Evolutionary conservation across 2,329 filamentous ascomycete genomes (phyloP).

Genomic region (Periconia sp.): DNA sequence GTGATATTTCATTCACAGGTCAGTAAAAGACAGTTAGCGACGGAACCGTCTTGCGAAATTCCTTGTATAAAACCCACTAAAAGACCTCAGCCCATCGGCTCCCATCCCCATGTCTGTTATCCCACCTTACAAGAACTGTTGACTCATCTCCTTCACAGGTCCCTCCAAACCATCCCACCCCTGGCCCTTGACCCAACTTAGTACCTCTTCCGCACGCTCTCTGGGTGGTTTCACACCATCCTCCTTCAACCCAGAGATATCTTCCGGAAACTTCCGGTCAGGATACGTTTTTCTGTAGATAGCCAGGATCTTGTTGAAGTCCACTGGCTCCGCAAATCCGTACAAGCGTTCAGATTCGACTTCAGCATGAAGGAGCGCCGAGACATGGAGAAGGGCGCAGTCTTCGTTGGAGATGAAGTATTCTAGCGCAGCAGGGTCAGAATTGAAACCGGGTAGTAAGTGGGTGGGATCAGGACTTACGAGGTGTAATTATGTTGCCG

Average conservation of each 20-base stretch:
- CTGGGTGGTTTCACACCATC: constrained; percentile 27
- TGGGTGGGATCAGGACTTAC: constrained; percentile 11
- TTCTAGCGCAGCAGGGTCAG: constrained; percentile 19
- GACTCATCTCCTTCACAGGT: constrained; percentile 23
- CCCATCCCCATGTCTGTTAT: too few species aligned
- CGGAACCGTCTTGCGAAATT: too few species aligned
- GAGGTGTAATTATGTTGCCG: constrained; percentile 48
- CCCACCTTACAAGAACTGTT: too few species aligned
- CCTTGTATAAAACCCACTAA: too few species aligned
- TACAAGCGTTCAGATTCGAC: constrained; percentile 60
- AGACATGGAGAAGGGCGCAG: constrained; percentile 58
- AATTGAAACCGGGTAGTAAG: too few species aligned
- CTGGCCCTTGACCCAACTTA: constrained; percentile 31
- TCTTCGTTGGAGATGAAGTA: constrained; percentile 33
- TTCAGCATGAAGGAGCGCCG: constrained; percentile 55
- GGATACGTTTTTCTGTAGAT: constrained; percentile 50
- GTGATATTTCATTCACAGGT: too few species aligned
- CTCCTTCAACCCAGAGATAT: constrained; percentile 20
- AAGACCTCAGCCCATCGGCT: too few species aligned
- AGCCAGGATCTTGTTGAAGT: constrained; percentile 52
- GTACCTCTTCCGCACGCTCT: constrained; percentile 30
- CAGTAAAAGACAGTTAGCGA: too few species aligned
- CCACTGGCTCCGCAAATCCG: constrained; percentile 57
- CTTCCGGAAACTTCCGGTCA: constrained; percentile 39
- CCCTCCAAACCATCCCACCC: constrained; percentile 36